Evolutionary conservation across 164 flowering plant genomes (phyloP).

Genomic region (grape (Vitis vinifera)): DNA sequence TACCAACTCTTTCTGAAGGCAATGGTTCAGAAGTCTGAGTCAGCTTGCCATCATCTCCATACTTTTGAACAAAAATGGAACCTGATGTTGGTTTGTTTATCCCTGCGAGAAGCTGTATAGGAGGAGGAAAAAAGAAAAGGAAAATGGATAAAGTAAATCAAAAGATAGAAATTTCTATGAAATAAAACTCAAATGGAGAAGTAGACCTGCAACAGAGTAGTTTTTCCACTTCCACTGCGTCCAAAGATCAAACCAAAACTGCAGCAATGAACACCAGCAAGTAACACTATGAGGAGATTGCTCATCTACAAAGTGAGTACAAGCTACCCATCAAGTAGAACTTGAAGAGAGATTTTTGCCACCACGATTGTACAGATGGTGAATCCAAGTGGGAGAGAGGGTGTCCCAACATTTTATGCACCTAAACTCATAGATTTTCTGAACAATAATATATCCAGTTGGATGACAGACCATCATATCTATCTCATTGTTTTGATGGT

Average conservation of each 20-base stretch:
- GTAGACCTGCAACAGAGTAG: conserved; percentile 91
- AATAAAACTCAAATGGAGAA: conserved; percentile 6
- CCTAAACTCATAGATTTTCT: not conserved
- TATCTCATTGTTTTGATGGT: not conserved
- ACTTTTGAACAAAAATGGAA: conserved; percentile 63
- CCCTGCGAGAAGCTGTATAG: conserved; percentile 86
- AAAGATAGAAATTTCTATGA: not conserved
- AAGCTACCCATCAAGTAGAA: too few relatives aligned
- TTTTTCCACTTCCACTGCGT: conserved; percentile 98
- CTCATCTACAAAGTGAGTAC: too few relatives aligned
- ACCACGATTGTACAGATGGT: not conserved
- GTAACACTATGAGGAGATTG: not conserved
- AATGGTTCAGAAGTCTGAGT: conserved; percentile 49
- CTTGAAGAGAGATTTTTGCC: too few relatives aligned
- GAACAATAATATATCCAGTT: not conserved
- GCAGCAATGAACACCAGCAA: conserved; percentile 20
- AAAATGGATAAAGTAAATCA: not conserved
- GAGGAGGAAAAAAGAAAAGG: conserved; percentile 5
- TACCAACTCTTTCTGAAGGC: conserved; percentile 81
- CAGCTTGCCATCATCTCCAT: conserved; percentile 61
- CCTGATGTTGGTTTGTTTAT: conserved; percentile 88
- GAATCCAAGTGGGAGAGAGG: not conserved
- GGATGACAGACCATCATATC: not conserved
- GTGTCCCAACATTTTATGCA: not conserved
- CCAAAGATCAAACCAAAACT: conserved; percentile 97